A percentile compares a stretch with the other conserved stretches of the same genome.
phyloP scores from a whole-genome alignment of 169 alveolate species.

The Theileria orientalis region DNA sequence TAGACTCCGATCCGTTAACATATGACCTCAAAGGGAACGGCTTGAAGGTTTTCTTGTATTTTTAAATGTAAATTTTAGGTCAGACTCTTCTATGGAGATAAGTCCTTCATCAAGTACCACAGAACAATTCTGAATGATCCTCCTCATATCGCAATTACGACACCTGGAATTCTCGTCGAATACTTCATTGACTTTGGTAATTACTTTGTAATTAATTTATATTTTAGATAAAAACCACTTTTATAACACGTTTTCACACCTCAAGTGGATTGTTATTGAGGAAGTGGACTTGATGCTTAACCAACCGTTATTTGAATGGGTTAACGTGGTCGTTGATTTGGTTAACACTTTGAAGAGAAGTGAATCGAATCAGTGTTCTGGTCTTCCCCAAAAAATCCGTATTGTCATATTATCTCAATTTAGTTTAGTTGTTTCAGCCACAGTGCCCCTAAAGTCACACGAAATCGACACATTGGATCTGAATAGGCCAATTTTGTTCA shows the following conservation, averaged over 20 bases:
- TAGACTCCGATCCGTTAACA: constrained; percentile 7
- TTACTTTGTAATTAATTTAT: not conserved
- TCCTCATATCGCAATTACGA: constrained; percentile 51
- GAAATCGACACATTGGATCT: constrained; percentile 49
- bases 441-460: constrained; percentile 53
- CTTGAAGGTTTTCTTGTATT: constrained; percentile 7
- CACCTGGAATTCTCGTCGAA: constrained; percentile 59
- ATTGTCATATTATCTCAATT: not conserved
- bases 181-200: constrained; percentile 25
- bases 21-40: constrained; percentile 31
- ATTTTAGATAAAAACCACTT: constrained; percentile 7
- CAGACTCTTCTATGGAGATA: constrained; percentile 38
- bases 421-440: constrained; percentile 55
- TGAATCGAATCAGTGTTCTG: not conserved
- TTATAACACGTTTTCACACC: constrained; percentile 2
- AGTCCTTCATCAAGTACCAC: constrained; percentile 50
- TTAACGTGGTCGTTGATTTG: constrained; percentile 17
- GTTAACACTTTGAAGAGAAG: not conserved
- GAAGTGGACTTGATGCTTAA: constrained; percentile 49
- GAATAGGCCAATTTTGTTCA: constrained; percentile 46
- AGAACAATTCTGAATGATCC: constrained; percentile 14
- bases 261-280: constrained; percentile 61
- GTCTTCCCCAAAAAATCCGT: constrained; percentile 54
- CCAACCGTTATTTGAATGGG: constrained; percentile 52
- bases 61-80: not conserved